Percentiles rank a stretch among this genome's conserved stretches.
Conservation (phyloP, 2,329 filamentous ascomycete species). For the Xylariaceae sp. region DNA sequence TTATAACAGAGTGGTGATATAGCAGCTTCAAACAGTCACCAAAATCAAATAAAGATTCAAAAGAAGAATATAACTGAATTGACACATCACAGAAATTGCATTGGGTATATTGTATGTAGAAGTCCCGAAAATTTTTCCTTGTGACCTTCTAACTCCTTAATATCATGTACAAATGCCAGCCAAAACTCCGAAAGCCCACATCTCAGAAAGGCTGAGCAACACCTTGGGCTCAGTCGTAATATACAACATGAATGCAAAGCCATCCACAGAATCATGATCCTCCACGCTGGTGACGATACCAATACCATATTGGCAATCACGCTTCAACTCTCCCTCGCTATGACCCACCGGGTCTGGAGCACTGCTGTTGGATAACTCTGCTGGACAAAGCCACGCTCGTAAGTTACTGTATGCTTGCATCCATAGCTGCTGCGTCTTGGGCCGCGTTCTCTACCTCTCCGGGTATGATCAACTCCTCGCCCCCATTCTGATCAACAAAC, state of each 20-base stretch:
- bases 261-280: conserved; percentile 18
- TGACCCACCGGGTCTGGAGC: not conserved
- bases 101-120: conserved; percentile 45
- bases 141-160: conserved; percentile 40
- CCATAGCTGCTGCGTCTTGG: conserved; percentile 29
- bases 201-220: not conserved
- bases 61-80: too few relatives aligned
- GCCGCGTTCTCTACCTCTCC: conserved; percentile 50
- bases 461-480: conserved; percentile 77
- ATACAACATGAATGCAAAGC: conserved; percentile 32
- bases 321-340: not conserved
- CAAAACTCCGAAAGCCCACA: conserved; percentile 19
- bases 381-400: not conserved
- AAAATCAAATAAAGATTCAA: too few relatives aligned
- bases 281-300: conserved; percentile 3
- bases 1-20: too few relatives aligned
- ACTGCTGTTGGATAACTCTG: too few relatives aligned
- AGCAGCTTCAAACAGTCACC: too few relatives aligned
- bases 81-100: conserved; percentile 44
- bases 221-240: conserved; percentile 20
- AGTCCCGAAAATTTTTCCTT: conserved; percentile 38
- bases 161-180: conserved; percentile 33
- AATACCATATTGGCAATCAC: not conserved
- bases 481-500: conserved; percentile 75
- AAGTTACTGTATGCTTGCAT: conserved; percentile 27